A percentile compares a stretch with the other conserved stretches of the same genome.
These are phyloP conservation scores for Candida fluviatilis DNA, from an alignment of 805 yeast species.

Conservation along the genomic window DNA sequence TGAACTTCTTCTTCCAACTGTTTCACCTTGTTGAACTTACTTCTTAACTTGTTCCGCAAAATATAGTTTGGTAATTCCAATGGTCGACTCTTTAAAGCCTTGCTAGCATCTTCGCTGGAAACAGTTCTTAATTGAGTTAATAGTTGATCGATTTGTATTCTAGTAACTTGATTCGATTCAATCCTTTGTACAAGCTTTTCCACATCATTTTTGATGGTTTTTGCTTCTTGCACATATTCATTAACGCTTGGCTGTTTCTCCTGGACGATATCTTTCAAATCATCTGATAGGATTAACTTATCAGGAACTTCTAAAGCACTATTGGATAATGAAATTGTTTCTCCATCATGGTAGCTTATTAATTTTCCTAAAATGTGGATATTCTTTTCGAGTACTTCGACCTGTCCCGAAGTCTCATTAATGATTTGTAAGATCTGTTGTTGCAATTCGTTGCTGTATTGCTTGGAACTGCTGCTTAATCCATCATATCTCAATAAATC, in stretches of 20 bases:
- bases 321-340: not conserved
- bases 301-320: constrained; percentile 10
- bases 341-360: constrained; percentile 10
- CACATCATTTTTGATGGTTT: not conserved
- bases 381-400: constrained; percentile 19
- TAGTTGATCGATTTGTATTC: constrained; percentile 21
- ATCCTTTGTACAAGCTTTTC: constrained; percentile 5
- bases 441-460: constrained; percentile 7
- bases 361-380: constrained; percentile 9
- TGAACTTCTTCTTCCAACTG: constrained; percentile 19
- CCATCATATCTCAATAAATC: constrained; percentile 5
- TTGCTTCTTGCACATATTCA: not conserved
- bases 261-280: not conserved
- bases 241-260: not conserved
- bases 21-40: constrained; percentile 21
- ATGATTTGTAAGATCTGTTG: constrained; percentile 19
- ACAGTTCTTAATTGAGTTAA: constrained; percentile 21
- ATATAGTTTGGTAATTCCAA: constrained; percentile 27
- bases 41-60: constrained; percentile 21
- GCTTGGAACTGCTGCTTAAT: not conserved
- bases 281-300: constrained; percentile 14
- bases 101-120: constrained; percentile 7
- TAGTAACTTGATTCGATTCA: constrained; percentile 13
- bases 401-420: constrained; percentile 22
- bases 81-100: constrained; percentile 18